A percentile compares a stretch with the other conserved stretches of the same genome.
Conservation (phyloP, 768 basidiomycete genomes). For the Chalciporus sphaerocephalus region DNA sequence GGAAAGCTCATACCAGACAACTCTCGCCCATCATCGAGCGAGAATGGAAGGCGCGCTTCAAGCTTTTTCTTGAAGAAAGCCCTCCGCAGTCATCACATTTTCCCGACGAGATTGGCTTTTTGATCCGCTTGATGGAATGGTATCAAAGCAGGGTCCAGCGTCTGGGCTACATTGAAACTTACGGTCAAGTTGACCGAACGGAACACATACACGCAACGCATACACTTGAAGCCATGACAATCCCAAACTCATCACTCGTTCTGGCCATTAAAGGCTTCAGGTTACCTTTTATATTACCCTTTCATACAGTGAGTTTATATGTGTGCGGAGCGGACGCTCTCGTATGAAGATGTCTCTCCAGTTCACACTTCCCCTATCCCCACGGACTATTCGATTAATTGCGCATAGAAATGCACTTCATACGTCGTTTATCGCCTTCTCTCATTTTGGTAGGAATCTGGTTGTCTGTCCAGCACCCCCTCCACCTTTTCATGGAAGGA, state of each 20-base stretch:
- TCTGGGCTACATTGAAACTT: constrained; percentile 38
- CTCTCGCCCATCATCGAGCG: constrained; percentile 24
- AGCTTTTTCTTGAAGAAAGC: constrained; percentile 25
- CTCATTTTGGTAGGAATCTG: constrained; percentile 25
- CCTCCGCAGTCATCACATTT: constrained; percentile 15
- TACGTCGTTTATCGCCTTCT: constrained; percentile 39
- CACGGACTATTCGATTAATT: constrained; percentile 41
- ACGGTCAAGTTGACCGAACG: constrained; percentile 28
- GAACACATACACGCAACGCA: constrained; percentile 9
- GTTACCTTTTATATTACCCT: constrained; percentile 43
- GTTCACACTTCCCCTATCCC: constrained; percentile 44
- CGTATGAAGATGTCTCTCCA: constrained; percentile 14
- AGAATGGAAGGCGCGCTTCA: constrained; percentile 32
- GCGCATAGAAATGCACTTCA: constrained; percentile 46
- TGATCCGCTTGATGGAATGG: constrained; percentile 44
- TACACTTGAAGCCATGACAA: constrained; percentile 6
- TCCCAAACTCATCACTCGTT: constrained; percentile 19
- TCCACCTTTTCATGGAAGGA: constrained; percentile 36
- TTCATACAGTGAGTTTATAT: constrained; percentile 39
- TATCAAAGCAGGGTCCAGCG: constrained; percentile 40
- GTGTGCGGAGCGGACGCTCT: not conserved
- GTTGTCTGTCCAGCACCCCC: constrained; percentile 39
- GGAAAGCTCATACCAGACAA: constrained; percentile 23
- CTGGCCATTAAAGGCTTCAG: constrained; percentile 27
- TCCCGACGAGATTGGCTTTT: constrained; percentile 40